Conservation (phyloP, 2,329 filamentous ascomycete genomes). For the Aspergillus fumigatiaffinis region DNA sequence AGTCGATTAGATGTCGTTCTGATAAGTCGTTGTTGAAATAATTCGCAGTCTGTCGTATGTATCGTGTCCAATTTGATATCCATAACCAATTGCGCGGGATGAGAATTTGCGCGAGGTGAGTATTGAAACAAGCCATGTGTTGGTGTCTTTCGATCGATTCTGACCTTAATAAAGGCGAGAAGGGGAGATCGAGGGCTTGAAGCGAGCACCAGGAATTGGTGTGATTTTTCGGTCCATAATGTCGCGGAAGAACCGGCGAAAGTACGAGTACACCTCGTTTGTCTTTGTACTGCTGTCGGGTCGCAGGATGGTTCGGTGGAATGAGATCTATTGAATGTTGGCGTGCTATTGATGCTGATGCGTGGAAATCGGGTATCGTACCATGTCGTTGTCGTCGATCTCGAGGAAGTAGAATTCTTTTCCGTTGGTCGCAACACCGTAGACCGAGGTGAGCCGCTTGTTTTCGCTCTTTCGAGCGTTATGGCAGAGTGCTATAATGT, state of each 20-base stretch:
- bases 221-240: not conserved
- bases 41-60: not conserved
- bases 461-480: not conserved
- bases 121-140: no score
- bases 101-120: no score
- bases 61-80: no score
- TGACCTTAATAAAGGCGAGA: not conserved
- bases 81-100: not conserved
- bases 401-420: not conserved
- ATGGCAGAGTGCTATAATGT: not conserved
- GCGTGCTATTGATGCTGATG: not conserved
- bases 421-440: not conserved
- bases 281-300: not conserved
- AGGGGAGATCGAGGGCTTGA: not conserved
- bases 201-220: not conserved
- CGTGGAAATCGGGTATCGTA: not conserved
- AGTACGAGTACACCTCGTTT: not conserved
- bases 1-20: not conserved
- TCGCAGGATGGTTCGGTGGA: not conserved
- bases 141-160: no score
- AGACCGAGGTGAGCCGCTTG: not conserved
- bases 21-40: not conserved
- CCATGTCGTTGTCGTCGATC: not conserved
- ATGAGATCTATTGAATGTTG: not conserved
- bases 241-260: not conserved